These are phyloP conservation scores for Lactarius indigo DNA, from an alignment of 768 basidiomycete species.

Conservation along the genomic window DNA sequence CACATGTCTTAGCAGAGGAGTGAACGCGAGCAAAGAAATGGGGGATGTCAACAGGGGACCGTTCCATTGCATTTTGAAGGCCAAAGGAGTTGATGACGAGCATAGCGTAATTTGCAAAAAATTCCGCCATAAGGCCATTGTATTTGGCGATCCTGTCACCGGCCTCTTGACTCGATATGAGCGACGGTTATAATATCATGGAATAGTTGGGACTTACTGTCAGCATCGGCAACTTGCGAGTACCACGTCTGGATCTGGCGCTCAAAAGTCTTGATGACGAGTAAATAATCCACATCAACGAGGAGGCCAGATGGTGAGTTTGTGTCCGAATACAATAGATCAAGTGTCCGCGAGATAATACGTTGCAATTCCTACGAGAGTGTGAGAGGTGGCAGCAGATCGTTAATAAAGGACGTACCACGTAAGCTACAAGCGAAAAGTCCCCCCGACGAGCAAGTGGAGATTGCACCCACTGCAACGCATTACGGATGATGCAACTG, in stretches of 20 bases:
- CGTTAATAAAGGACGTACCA: conserved; percentile 43
- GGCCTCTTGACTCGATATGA: conserved; percentile 2
- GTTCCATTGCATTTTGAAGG: conserved; percentile 91
- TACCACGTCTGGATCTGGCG: conserved; percentile 64
- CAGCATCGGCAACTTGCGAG: conserved; percentile 45
- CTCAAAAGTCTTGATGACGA: conserved; percentile 82
- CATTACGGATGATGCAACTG: conserved; percentile 86
- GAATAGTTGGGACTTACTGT: conserved; percentile 15
- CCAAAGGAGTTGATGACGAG: conserved; percentile 95
- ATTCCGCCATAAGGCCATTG: conserved; percentile 53
- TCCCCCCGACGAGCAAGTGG: conserved; percentile 65
- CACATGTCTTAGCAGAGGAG: conserved; percentile 65
- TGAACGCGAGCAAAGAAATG: conserved; percentile 84
- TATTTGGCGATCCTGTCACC: conserved; percentile 36
- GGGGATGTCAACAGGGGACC: conserved; percentile 63
- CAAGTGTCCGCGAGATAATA: conserved; percentile 82
- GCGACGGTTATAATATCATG: background rate
- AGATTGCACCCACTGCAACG: conserved; percentile 67
- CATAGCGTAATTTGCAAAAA: conserved; percentile 82
- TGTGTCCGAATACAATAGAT: conserved; percentile 84
- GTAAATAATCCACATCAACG: conserved; percentile 77
- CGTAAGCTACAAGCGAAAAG: conserved; percentile 67
- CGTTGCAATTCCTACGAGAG: conserved; percentile 73
- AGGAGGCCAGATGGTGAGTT: conserved; percentile 79
- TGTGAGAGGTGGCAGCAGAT: conserved; percentile 12